Percentiles rank a stretch among this genome's conserved stretches.
Conservation (phyloP, 140 eudicot genomes). For the Flaveria floridana region DNA sequence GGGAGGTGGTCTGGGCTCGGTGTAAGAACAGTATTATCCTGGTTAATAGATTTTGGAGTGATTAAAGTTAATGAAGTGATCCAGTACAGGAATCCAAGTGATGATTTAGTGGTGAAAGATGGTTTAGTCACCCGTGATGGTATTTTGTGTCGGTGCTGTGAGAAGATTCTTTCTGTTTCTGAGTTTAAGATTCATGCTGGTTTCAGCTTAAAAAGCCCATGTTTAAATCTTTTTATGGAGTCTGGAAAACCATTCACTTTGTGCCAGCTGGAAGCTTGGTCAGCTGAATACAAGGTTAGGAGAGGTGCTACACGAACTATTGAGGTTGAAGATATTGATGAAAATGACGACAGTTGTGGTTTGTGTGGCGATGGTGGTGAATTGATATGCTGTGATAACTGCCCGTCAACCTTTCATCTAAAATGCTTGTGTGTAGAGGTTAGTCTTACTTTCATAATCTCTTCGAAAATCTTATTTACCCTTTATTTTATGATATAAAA, state of each 20-base stretch:
- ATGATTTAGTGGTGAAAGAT: slow-evolving; percentile 68
- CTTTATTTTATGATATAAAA: slow-evolving; percentile 9
- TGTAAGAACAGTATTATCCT: slow-evolving; percentile 66
- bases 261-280: slow-evolving; percentile 98
- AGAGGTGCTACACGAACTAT: slow-evolving; percentile 55
- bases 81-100: slow-evolving; percentile 61
- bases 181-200: slow-evolving; percentile 85
- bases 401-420: slow-evolving; percentile 93
- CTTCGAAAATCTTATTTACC: slow-evolving; percentile 16
- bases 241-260: slow-evolving; percentile 75
- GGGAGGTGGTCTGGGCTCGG: slow-evolving; percentile 65
- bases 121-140: slow-evolving; percentile 81
- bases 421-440: slow-evolving; percentile 86
- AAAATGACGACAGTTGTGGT: slow-evolving; percentile 95
- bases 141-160: slow-evolving; percentile 76
- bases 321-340: slow-evolving; percentile 64
- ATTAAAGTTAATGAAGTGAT: slow-evolving; percentile 62
- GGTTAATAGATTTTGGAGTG: slow-evolving; percentile 74
- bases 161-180: slow-evolving; percentile 63
- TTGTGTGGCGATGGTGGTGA: slow-evolving; percentile 98
- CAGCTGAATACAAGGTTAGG: slow-evolving; percentile 85
- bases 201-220: slow-evolving; percentile 60
- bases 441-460: slow-evolving; percentile 21
- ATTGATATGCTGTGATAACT: slow-evolving; percentile 89
- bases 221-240: slow-evolving; percentile 81